phyloP scores from a whole-genome alignment of 1,284 basidiomycete species.

The Filobasidium uniguttulatum region DNA sequence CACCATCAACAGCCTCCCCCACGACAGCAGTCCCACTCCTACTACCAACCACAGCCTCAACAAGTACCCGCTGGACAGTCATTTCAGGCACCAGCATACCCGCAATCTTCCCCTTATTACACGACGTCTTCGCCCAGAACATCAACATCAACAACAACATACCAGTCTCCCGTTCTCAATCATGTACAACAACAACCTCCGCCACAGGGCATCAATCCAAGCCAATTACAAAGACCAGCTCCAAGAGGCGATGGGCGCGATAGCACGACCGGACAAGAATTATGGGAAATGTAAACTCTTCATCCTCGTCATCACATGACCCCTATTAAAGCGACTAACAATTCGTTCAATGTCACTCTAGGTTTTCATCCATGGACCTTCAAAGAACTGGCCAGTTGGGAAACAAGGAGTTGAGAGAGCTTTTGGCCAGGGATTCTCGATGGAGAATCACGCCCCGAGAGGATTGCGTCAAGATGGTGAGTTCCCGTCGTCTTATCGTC shows the following conservation, averaged over 20 bases:
- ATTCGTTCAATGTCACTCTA: constrained; percentile 8
- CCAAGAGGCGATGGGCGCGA: neutral
- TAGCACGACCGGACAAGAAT: constrained; percentile 14
- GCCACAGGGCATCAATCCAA: neutral
- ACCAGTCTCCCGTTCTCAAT: neutral
- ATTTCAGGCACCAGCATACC: neutral
- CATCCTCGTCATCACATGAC: neutral
- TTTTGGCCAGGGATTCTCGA: constrained; percentile 33
- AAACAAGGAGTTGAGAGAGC: constrained; percentile 29
- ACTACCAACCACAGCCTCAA: constrained; percentile 1
- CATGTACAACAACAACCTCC: neutral
- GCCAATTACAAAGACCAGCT: neutral
- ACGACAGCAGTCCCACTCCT: neutral
- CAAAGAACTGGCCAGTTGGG: constrained; percentile 30
- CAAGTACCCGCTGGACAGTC: neutral
- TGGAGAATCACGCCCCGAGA: constrained; percentile 32
- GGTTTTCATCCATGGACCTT: constrained; percentile 32
- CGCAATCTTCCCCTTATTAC: neutral
- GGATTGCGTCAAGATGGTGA: constrained; percentile 38
- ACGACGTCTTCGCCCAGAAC: neutral
- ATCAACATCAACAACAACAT: neutral
- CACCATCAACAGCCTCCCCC: constrained; percentile 15
- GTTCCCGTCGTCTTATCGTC: too few species aligned
- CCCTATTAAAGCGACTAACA: neutral
- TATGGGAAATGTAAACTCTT: constrained; percentile 23